Base-by-base conservation (phyloP, 768 basidiomycete genomes). In the Russula sp. region DNA sequence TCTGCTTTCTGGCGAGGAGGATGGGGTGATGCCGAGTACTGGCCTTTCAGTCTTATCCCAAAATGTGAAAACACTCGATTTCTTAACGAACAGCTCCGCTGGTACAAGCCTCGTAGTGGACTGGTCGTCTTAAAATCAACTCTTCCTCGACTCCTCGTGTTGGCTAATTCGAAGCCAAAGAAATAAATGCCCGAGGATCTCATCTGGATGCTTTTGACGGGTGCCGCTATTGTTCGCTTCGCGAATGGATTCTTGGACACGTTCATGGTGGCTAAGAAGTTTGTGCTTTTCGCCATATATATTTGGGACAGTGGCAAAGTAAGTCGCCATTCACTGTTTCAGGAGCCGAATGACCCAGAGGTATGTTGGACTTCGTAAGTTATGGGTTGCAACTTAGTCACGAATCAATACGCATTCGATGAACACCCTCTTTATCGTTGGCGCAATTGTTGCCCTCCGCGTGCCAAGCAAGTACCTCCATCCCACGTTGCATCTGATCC, bases 11-110 rank as follows among this genome's bases (percentile, higher is more conserved):
- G 67, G 66, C 22, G 70, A 69, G 18, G 60, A 63, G 24, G 66
- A 61, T 6, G 81, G 80, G n/a, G 79, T 79, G 72, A 89, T 74
- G 50, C 86, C 28, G 28, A 30, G 28, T 30, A 30, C n/a, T n/a
- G n/a, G n/a, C n/a, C n/a, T n/a, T n/a, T n/a, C n/a, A n/a, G n/a
- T n/a, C n/a, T n/a, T n/a, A n/a, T n/a, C n/a, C n/a, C n/a, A n/a
- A n/a, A n/a, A n/a, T n/a, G n/a, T n/a, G n/a, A n/a, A n/a, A n/a
- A n/a, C n/a, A n/a, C n/a, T n/a, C n/a, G n/a, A n/a, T n/a, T n/a
- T n/a, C n/a, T n/a, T n/a, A n/a, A n/a, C n/a, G n/a, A n/a, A n/a
- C n/a, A n/a, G n/a, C n/a, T n/a, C n/a, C n/a, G n/a, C n/a, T n/a
- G n/a, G n/a, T n/a, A n/a, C n/a, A n/a, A n/a, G n/a, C n/a, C n/a